Percentiles rank a stretch among this genome's conserved stretches.
Conservation (phyloP, 1,139 yeast species). For the Arxiozyma slooffiae region DNA sequence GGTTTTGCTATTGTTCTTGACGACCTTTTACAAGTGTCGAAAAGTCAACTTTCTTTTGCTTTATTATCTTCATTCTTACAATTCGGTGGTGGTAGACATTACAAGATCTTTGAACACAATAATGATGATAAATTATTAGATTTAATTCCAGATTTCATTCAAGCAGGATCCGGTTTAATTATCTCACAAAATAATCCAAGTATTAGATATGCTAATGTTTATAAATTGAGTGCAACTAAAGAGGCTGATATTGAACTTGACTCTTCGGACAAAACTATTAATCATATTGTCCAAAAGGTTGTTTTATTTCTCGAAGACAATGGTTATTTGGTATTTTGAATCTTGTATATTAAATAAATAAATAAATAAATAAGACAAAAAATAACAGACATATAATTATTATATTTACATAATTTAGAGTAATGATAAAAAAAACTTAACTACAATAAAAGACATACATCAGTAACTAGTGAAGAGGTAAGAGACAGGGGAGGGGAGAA, state of each 20-base stretch:
- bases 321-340: constrained; percentile 34
- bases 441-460: background rate
- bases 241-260: constrained; percentile 48
- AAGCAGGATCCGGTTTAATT: constrained; percentile 86
- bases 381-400: constrained; percentile 1
- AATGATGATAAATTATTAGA: constrained; percentile 20
- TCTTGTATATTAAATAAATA: background rate
- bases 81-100: constrained; percentile 77
- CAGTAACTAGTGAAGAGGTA: background rate
- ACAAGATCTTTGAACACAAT: constrained; percentile 45
- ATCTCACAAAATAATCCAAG: constrained; percentile 38
- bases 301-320: constrained; percentile 64
- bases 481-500: background rate
- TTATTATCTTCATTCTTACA: constrained; percentile 86
- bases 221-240: constrained; percentile 37
- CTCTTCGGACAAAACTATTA: constrained; percentile 39
- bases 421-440: too few species aligned
- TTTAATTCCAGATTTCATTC: constrained; percentile 66
- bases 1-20: too few species aligned
- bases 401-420: background rate
- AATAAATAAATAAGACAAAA: too few species aligned
- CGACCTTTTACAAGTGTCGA: constrained; percentile 25
- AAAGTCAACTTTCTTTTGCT: constrained; percentile 67
- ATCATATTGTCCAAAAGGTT: constrained; percentile 61
- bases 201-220: constrained; percentile 40